Evolutionary conservation across 139 green algal genomes (phyloP).

Genomic region (Volvox africanus): DNA sequence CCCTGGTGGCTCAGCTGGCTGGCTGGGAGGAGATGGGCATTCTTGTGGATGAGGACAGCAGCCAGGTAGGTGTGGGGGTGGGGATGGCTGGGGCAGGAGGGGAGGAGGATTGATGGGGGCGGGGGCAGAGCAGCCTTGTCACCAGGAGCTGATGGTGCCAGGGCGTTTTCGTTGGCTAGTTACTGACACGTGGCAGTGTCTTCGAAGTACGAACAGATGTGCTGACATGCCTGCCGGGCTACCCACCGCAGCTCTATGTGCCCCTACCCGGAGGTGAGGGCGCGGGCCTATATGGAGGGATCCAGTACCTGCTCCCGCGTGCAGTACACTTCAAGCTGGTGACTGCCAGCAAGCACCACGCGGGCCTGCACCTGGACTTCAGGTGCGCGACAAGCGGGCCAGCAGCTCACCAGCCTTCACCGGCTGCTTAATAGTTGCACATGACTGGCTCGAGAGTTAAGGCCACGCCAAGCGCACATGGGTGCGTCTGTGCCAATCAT

Average conservation of each 20-base stretch:
- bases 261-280: conserved; percentile 18
- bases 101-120: neutral
- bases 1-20: neutral
- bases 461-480: no score
- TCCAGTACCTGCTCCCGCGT: conserved; percentile 19
- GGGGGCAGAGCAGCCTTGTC: no score
- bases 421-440: no score
- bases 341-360: conserved; percentile 5
- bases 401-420: no score
- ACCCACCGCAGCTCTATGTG: conserved; percentile 26
- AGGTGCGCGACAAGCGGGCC: neutral
- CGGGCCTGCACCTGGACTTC: conserved; percentile 36
- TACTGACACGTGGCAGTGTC: no score
- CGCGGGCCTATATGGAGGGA: conserved; percentile 20
- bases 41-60: conserved; percentile 23
- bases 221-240: no score
- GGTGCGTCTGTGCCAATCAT: no score
- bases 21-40: conserved; percentile 18
- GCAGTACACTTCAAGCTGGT: conserved; percentile 41
- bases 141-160: no score
- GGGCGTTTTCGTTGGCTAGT: no score
- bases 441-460: no score
- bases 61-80: neutral
- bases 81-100: neutral
- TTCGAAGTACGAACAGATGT: no score